Percentiles rank a stretch among this genome's conserved stretches.
phyloP scores from a whole-genome alignment of 2,329 filamentous ascomycete species.

The Colletotrichum magnum region DNA sequence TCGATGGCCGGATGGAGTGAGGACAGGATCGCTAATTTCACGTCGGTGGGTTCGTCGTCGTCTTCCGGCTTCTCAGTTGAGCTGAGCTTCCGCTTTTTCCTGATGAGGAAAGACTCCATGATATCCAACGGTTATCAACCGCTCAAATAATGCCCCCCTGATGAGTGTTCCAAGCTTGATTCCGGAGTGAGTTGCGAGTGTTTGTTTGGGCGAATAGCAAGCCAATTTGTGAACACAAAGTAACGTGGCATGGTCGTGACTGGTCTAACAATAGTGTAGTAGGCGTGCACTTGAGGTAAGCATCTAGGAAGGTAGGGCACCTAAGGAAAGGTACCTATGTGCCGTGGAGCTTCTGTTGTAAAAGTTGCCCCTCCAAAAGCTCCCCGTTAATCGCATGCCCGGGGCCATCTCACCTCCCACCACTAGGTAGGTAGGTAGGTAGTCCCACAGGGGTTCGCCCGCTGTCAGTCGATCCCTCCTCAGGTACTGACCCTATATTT shows the following conservation, averaged over 20 bases:
- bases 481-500: too few species aligned
- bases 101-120: slow-evolving; percentile 72
- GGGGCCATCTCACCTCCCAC: neutral
- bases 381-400: slow-evolving; percentile 31
- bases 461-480: too few species aligned
- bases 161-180: neutral
- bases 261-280: too few species aligned
- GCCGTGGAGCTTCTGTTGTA: neutral
- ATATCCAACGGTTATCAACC: slow-evolving; percentile 22
- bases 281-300: too few species aligned
- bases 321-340: too few species aligned
- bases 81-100: slow-evolving; percentile 61
- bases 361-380: neutral
- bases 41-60: slow-evolving; percentile 85
- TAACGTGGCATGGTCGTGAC: too few species aligned
- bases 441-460: too few species aligned
- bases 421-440: too few species aligned
- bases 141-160: neutral
- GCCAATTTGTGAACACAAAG: too few species aligned
- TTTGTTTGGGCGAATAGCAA: neutral
- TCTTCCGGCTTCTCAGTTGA: slow-evolving; percentile 45
- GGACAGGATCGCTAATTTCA: slow-evolving; percentile 87
- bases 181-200: too few species aligned
- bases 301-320: too few species aligned
- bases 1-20: slow-evolving; percentile 79